Conservation (phyloP, 345 rosid species). For the Microcos paniculata region DNA sequence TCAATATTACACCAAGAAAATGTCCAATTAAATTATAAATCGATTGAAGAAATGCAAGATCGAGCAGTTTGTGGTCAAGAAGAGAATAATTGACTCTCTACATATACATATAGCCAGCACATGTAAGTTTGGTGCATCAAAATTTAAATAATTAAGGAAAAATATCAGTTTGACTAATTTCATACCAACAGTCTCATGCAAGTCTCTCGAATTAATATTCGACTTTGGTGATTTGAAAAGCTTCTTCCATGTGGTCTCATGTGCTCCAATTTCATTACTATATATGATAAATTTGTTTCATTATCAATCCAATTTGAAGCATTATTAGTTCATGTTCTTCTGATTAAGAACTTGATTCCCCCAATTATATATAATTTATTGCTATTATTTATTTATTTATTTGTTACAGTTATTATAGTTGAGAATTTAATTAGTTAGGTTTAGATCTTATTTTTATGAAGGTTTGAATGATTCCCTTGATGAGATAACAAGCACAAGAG, state of each 20-base stretch:
- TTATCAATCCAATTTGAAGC: neutral
- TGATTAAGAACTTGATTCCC: slow-evolving; percentile 28
- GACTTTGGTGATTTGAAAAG: neutral
- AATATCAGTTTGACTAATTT: slow-evolving; percentile 15
- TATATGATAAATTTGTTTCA: slow-evolving; percentile 10
- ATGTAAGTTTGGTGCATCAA: slow-evolving; percentile 14
- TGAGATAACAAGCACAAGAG: neutral
- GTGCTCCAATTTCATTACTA: slow-evolving; percentile 24
- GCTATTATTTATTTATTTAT: neutral
- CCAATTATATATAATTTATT: neutral
- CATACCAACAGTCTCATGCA: neutral
- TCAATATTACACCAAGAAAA: too few species aligned
- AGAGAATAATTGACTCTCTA: slow-evolving; percentile 19
- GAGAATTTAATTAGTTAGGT: slow-evolving; percentile 16
- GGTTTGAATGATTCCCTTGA: neutral
- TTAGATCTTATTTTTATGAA: slow-evolving; percentile 1
- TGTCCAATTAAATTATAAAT: too few species aligned
- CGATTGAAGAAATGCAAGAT: neutral
- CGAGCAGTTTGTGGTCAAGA: slow-evolving; percentile 2
- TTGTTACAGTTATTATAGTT: slow-evolving; percentile 29
- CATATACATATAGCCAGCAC: neutral
- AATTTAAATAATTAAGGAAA: slow-evolving; percentile 1
- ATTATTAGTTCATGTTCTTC: slow-evolving; percentile 19
- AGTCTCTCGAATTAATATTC: slow-evolving; percentile 13
- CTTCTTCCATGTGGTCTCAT: slow-evolving; percentile 41